Evolutionary conservation across 805 yeast genomes (phyloP), one percentile per base, ranked within the genome.

Genomic region (Spathaspora arborariae): DNA sequence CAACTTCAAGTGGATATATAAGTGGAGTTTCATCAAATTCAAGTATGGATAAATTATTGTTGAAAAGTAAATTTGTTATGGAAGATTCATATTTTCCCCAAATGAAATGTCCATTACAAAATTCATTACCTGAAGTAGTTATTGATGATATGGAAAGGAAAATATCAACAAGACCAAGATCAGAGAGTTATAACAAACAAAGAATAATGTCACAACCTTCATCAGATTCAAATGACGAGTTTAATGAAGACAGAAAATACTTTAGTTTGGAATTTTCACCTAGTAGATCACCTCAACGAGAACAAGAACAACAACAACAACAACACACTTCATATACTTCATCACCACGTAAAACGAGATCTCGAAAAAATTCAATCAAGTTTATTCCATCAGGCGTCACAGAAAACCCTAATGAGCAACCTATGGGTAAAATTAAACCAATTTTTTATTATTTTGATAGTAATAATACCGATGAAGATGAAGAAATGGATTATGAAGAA

Each of bases 391-490:
- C 68, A 2, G 42, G 42, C 5, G 30, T 22, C 27, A 24, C 13
- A 24, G 7, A 11, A 15, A 3, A n/a, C 26, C 27, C 16, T 2
- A 7, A 30, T 30, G 35, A 13, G 8, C n/a, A 30, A 30, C 18
- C 35, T 2, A 13, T 16, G 3, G 35, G 4, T 15, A 41, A 42
- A n/a, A 30, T 44, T 46, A 54, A 55, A 42, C 56, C 63, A 13
- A 60, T 68, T 22, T 68, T 69, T 51, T 68, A 67, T 48, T 62
- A 67, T 45, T 54, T 68, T 33, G 52, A 56, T 24, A 49, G 56
- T 2, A 56, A 49, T 43, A 54, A 47, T 40, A 34, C 20, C 11
- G 39, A 44, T 39, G 45, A 41, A 2, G 48, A 42, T 11, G 55
- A 51, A 26, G 56, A 52, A 18, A 56, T 51, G 19, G 57, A 55